phyloP scores from a whole-genome alignment of 2,329 filamentous ascomycete species.

The Trichoderma sp. region DNA sequence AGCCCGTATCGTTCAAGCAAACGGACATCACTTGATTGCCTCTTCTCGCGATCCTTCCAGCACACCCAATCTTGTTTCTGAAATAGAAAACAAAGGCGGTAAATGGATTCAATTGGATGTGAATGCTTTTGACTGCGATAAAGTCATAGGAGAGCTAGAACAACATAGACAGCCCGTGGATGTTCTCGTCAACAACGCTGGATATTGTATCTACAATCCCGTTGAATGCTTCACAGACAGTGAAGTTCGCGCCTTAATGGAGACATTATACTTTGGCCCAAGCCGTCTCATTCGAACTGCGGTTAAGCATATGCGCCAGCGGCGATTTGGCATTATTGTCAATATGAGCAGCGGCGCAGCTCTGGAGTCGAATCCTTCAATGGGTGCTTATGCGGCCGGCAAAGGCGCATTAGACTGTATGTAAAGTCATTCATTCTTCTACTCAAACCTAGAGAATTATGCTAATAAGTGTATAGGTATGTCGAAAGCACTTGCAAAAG shows the following conservation, averaged over 20 bases:
- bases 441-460: accelerated
- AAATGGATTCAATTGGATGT: conserved; percentile 7
- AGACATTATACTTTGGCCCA: conserved; percentile 9
- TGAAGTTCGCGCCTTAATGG: conserved; percentile 9
- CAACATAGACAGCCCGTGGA: neutral
- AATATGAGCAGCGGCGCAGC: conserved; percentile 18
- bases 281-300: conserved; percentile 5
- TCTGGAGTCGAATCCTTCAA: conserved; percentile 1
- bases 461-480: neutral
- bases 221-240: neutral
- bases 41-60: conserved; percentile 11
- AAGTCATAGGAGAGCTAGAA: neutral
- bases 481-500: conserved; percentile 15
- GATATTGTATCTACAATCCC: conserved; percentile 9
- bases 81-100: conserved; percentile 2
- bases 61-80: neutral
- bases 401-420: conserved; percentile 8
- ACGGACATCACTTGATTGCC: conserved; percentile 8
- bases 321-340: conserved; percentile 9
- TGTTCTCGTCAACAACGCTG: conserved; percentile 15
- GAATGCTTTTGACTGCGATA: neutral
- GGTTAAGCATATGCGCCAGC: neutral
- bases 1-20: conserved; percentile 13
- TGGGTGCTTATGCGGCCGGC: conserved; percentile 13
- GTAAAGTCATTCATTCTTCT: neutral